Conservation (phyloP, 2,329 filamentous ascomycete species). For the Diplodia mutila region DNA sequence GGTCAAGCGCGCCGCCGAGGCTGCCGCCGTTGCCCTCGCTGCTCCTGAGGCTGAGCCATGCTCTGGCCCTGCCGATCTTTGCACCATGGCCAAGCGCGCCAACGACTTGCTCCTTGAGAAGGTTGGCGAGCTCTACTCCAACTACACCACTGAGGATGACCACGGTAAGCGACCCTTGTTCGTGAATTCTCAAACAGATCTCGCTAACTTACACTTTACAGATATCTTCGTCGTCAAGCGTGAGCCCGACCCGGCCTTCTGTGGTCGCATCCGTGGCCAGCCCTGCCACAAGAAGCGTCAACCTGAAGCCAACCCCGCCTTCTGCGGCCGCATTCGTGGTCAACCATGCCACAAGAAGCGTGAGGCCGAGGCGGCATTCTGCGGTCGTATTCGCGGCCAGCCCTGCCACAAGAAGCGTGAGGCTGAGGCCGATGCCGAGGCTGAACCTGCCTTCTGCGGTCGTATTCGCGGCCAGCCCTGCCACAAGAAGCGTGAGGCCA, state of each 20-base stretch:
- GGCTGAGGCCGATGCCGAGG: slow-evolving; percentile 23
- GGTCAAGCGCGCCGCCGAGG: slow-evolving; percentile 40
- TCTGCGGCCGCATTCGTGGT: not conserved
- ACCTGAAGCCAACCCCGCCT: not conserved
- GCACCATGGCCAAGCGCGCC: slow-evolving; percentile 23
- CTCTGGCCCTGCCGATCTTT: slow-evolving; percentile 24
- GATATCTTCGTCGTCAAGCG: slow-evolving; percentile 6
- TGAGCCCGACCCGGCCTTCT: not conserved
- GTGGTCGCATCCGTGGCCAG: not conserved
- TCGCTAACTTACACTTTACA: not conserved
- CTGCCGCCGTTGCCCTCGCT: slow-evolving; percentile 36
- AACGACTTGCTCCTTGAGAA: not conserved
- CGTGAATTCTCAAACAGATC: not conserved
- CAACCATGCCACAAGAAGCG: slow-evolving; percentile 37
- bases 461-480: slow-evolving; percentile 26
- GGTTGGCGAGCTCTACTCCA: not conserved
- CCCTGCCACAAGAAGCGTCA: too few species aligned
- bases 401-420: slow-evolving; percentile 29
- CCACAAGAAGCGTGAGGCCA: slow-evolving; percentile 24
- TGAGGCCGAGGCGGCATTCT: slow-evolving; percentile 38
- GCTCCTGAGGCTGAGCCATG: slow-evolving; percentile 30
- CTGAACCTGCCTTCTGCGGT: slow-evolving; percentile 28
- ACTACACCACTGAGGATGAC: not conserved
- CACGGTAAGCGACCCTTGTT: not conserved
- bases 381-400: slow-evolving; percentile 26